Conservation (phyloP, 306 rosid species). For the Rosa persica region DNA sequence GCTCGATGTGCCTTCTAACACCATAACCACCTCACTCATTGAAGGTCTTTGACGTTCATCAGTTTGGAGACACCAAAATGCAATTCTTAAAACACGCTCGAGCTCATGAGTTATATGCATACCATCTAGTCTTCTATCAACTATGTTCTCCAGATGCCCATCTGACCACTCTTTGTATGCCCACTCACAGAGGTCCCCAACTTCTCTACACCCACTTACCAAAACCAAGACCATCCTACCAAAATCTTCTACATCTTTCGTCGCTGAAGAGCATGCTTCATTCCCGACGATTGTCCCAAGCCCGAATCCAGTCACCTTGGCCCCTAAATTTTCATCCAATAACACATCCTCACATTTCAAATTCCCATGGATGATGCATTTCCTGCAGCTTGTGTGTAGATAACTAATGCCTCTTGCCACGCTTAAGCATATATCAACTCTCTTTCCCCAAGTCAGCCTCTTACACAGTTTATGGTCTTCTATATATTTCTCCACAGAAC, state of each 20-base stretch:
- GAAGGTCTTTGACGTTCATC: conserved; percentile 63
- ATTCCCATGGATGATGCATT: conserved; percentile 72
- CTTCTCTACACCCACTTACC: conserved; percentile 46
- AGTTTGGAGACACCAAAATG: conserved; percentile 79
- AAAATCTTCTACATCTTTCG: conserved; percentile 61
- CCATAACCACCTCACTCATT: conserved; percentile 76
- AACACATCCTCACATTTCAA: conserved; percentile 60
- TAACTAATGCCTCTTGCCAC: conserved; percentile 70
- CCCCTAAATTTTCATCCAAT: conserved; percentile 56
- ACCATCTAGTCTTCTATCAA: conserved; percentile 53
- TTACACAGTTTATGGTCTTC: conserved; percentile 53
- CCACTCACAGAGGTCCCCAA: conserved; percentile 49
- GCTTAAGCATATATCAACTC: conserved; percentile 62
- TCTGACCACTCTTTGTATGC: conserved; percentile 61
- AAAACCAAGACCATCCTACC: conserved; percentile 61
- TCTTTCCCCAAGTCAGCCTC: conserved; percentile 68
- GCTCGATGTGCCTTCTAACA: conserved; percentile 60
- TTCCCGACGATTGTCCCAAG: conserved; percentile 42
- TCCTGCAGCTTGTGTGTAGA: conserved; percentile 76
- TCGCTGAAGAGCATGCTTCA: conserved; percentile 50
- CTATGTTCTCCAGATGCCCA: conserved; percentile 44
- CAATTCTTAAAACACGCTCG: conserved; percentile 59
- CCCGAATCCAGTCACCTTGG: conserved; percentile 69
- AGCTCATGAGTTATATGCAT: conserved; percentile 45
- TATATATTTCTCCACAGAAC: conserved; percentile 54